phyloP scores from a whole-genome alignment of 176 grass and related monocot genomes.

The Chloris gayana region DNA sequence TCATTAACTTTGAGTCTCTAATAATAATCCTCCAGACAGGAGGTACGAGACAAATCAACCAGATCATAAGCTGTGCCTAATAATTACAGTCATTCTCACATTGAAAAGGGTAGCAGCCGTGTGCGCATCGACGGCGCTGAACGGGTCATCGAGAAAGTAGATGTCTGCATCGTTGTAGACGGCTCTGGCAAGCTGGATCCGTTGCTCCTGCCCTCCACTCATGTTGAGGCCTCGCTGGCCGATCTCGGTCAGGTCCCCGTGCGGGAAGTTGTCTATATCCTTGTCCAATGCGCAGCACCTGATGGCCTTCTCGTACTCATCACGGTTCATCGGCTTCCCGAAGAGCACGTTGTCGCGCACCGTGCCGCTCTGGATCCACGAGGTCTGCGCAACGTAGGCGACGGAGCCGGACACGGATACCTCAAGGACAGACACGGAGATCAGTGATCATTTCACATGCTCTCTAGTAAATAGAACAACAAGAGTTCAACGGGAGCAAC shows the following conservation, averaged over 20 bases:
- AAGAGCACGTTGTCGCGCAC: slow-evolving; percentile 84
- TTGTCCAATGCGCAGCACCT: slow-evolving; percentile 73
- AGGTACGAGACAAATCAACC: too few species aligned
- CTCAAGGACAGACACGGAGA: slow-evolving; percentile 31
- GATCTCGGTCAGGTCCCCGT: slow-evolving; percentile 73
- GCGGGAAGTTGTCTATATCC: slow-evolving; percentile 67
- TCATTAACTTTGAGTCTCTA: too few species aligned
- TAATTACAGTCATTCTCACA: slow-evolving; percentile 27
- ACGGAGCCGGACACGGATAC: slow-evolving; percentile 56
- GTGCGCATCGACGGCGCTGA: slow-evolving; percentile 82
- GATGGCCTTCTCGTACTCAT: slow-evolving; percentile 59
- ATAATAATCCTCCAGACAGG: too few species aligned
- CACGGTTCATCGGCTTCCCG: slow-evolving; percentile 56
- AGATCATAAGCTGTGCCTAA: too few species aligned
- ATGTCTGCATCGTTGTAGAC: slow-evolving; percentile 66
- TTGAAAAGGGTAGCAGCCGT: slow-evolving; percentile 72
- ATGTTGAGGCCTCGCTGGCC: slow-evolving; percentile 78
- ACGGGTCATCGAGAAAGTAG: slow-evolving; percentile 82
- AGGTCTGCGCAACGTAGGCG: slow-evolving; percentile 71
- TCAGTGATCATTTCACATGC: background rate
- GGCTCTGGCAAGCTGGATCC: slow-evolving; percentile 72
- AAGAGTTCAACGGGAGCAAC: background rate
- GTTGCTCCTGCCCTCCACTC: slow-evolving; percentile 89
- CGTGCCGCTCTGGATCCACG: slow-evolving; percentile 84
- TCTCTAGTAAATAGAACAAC: background rate